Evolutionary conservation across 2,329 filamentous ascomycete species (phyloP), one percentile per base, ranked within the genome.

Genomic region (Penicillium sp.): DNA sequence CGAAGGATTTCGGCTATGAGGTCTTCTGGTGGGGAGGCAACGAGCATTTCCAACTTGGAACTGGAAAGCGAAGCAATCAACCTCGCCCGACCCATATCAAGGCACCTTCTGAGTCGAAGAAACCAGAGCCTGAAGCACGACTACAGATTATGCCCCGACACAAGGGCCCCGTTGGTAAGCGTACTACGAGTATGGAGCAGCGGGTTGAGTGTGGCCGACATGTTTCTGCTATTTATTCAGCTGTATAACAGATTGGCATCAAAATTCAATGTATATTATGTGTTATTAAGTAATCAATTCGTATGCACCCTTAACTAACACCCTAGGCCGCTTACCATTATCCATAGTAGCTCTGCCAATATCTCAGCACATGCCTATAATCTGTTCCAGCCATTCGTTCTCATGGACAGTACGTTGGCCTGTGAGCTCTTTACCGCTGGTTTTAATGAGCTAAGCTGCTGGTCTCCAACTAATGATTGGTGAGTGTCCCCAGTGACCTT

Each of bases 11-110:
- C 85, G 95, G 95, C 49, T 87, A 89, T 4, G 95, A 98, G 72
- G 88, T 93, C 29, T 74, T 98, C 1, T 96, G 91, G 81, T 99
- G 93, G 91, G 95, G 95, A 60, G 92, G 92, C 53, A 99, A 98
- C 69, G 93, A 98, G 77, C 85, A 88, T 72, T 97, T 90, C 74
- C 95, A 99, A 76, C 84, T 99, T 26, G 95, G 95, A 13, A 97
- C 90, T 0, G 93, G 95, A 27, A 96, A 90, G 80, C 81, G 93
- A 60, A 95, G 86, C 68, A 98, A 98, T 69, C 71, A 90, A 10
- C 85, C 85, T 52, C 81, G 83, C 13, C 95, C 95, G 1, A 81
- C 83, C 1, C 93, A 96, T 70, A 92, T 97, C 53, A 85, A 86
- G 31, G 89, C 91, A 14, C 92, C 96, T 60, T 76, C 80, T 13